These are phyloP conservation scores for Bonnemaisonia californica DNA, from an alignment of 31 red algal species.

Conservation along the genomic window DNA sequence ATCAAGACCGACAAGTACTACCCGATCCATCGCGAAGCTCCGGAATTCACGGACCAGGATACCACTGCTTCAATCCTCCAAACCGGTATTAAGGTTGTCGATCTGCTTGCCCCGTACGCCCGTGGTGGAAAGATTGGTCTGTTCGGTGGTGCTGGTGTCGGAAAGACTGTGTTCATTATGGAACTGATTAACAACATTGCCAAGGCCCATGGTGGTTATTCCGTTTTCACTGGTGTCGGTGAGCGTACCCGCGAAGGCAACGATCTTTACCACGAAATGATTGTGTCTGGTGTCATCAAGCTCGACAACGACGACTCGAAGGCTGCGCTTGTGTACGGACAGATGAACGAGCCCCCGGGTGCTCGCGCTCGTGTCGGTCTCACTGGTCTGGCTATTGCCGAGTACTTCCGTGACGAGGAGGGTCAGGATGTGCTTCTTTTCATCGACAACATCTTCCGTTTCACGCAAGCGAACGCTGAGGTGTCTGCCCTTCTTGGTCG, in stretches of 20 bases:
- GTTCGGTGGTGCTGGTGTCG: slow-evolving; percentile 99
- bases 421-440: slow-evolving; percentile 99
- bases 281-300: slow-evolving; percentile 93
- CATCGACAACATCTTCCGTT: slow-evolving; percentile 99
- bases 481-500: slow-evolving; percentile 99
- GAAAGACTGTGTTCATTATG: slow-evolving; percentile 99
- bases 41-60: slow-evolving; percentile 89
- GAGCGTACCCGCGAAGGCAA: slow-evolving; percentile 99
- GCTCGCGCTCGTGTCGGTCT: slow-evolving; percentile 96
- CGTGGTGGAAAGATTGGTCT: slow-evolving; percentile 99
- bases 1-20: slow-evolving; percentile 90
- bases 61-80: slow-evolving; percentile 85
- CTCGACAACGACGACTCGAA: slow-evolving; percentile 90
- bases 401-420: slow-evolving; percentile 99
- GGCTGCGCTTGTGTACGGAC: slow-evolving; percentile 97
- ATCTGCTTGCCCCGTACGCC: slow-evolving; percentile 97
- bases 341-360: slow-evolving; percentile 99
- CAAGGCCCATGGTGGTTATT: slow-evolving; percentile 98
- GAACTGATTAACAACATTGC: slow-evolving; percentile 99
- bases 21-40: slow-evolving; percentile 97
- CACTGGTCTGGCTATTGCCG: slow-evolving; percentile 97
- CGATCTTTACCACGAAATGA: slow-evolving; percentile 99
- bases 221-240: slow-evolving; percentile 98
- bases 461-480: slow-evolving; percentile 97
- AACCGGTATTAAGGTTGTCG: slow-evolving; percentile 99